These are phyloP conservation scores for Albifimbria verrucaria DNA, from an alignment of 2,329 filamentous ascomycete species.

Conservation along the genomic window DNA sequence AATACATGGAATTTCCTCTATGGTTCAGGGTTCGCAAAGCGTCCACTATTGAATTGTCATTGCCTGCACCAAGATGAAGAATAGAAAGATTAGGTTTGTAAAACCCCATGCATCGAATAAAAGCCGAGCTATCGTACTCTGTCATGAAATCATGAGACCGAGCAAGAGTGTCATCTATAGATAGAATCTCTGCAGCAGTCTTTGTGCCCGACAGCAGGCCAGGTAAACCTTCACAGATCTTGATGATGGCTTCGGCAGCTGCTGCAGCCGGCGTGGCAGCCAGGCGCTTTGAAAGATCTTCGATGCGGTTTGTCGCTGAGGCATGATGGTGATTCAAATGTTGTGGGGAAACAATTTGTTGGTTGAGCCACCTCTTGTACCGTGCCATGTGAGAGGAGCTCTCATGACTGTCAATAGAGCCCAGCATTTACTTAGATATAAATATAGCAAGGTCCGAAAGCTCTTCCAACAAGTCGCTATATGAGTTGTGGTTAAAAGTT, in stretches of 20 bases:
- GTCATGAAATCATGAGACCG: slow-evolving; percentile 22
- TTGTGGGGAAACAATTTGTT: not conserved
- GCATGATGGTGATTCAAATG: not conserved
- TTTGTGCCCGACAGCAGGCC: slow-evolving; percentile 12
- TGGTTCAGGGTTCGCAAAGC: slow-evolving; percentile 23
- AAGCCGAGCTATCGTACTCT: slow-evolving; percentile 16
- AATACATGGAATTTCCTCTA: slow-evolving; percentile 16
- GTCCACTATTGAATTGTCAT: slow-evolving; percentile 25
- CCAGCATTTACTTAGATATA: slow-evolving; percentile 11
- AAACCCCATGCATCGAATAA: slow-evolving; percentile 17
- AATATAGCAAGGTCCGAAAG: slow-evolving; percentile 24
- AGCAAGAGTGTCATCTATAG: slow-evolving; percentile 24
- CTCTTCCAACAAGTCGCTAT: slow-evolving; percentile 21
- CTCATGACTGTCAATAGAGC: not conserved
- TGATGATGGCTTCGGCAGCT: not conserved
- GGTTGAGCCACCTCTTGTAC: not conserved
- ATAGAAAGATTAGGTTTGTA: slow-evolving; percentile 26
- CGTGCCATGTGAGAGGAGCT: not conserved
- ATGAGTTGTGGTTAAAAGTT: slow-evolving; percentile 4
- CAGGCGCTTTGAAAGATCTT: not conserved
- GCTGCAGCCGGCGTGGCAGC: not conserved
- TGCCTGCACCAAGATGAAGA: slow-evolving; percentile 40
- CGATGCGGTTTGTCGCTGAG: no score
- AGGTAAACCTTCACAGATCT: not conserved
- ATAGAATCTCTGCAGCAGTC: slow-evolving; percentile 24